Conservation (phyloP, 148 eudicot species). For the Agrostemma githago region DNA sequence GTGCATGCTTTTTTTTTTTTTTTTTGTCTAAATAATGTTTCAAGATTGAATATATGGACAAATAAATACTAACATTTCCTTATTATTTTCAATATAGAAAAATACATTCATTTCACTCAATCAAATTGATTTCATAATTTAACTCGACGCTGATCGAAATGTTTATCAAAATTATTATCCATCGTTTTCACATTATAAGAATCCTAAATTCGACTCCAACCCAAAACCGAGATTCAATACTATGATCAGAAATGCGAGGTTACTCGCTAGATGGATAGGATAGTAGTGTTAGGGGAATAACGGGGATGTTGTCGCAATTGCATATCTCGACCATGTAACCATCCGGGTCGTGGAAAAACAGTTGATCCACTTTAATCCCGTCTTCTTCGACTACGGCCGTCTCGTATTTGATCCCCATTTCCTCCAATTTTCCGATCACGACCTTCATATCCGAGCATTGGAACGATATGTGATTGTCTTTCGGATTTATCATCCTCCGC, state of each 20-base stretch:
- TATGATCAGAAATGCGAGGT: not conserved
- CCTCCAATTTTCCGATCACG: constrained; percentile 35
- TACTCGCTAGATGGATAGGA: not conserved
- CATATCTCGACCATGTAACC: constrained; percentile 74
- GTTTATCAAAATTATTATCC: no score
- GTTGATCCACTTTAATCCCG: constrained; percentile 47
- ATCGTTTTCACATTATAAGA: no score
- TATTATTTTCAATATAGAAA: no score
- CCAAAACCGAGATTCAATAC: not conserved
- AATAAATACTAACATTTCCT: no score
- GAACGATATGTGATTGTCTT: constrained; percentile 72
- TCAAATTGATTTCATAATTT: no score
- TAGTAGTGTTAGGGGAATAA: constrained; percentile 30
- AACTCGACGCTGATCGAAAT: no score
- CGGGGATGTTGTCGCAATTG: constrained; percentile 60
- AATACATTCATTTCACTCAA: no score
- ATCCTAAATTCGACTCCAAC: not conserved
- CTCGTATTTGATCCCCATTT: constrained; percentile 37
- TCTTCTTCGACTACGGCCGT: constrained; percentile 48
- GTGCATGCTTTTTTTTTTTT: no score
- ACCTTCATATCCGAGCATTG: constrained; percentile 48
- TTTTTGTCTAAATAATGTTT: no score
- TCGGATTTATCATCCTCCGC: constrained; percentile 53
- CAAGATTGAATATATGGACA: no score
- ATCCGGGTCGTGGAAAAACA: constrained; percentile 72